phyloP scores from a whole-genome alignment of 2,329 filamentous ascomycete species.

The Rachicladosporium sp. region DNA sequence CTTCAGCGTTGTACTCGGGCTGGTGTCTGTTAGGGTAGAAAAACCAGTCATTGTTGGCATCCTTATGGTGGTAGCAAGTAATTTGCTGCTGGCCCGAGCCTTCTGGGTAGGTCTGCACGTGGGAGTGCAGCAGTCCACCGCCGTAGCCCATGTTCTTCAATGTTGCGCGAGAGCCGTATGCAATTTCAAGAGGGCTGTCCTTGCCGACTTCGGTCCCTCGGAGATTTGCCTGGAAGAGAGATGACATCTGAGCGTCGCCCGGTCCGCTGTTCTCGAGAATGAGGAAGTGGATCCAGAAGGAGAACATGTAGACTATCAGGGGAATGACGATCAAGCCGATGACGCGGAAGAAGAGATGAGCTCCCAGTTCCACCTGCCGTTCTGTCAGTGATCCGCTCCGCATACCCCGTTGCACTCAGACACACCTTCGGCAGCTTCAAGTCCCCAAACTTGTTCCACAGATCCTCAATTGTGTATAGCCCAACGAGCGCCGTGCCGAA shows the following conservation, averaged over 20 bases:
- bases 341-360: conserved; percentile 69
- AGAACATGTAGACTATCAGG: conserved; percentile 84
- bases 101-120: conserved; percentile 91
- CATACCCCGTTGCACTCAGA: conserved; percentile 6
- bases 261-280: conserved; percentile 89
- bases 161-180: conserved; percentile 76
- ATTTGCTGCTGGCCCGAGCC: conserved; percentile 91
- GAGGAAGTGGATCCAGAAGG: conserved; percentile 87
- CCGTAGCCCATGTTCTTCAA: conserved; percentile 99
- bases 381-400: conserved; percentile 9
- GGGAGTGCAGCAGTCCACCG: conserved; percentile 88
- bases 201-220: conserved; percentile 87
- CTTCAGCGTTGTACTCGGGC: conserved; percentile 57
- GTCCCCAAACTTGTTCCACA: conserved; percentile 97
- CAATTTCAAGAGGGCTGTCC: conserved; percentile 86
- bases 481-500: conserved; percentile 93
- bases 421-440: conserved; percentile 73
- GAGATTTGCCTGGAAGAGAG: conserved; percentile 94
- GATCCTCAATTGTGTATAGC: conserved; percentile 87
- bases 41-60: conserved; percentile 99
- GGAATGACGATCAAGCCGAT: conserved; percentile 82
- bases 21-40: conserved; percentile 87
- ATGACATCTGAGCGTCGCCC: conserved; percentile 99
- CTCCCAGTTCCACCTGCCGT: conserved; percentile 49
- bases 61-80: conserved; percentile 99